A percentile compares a stretch with the other conserved stretches of the same genome.
Evolutionary conservation across 192 early-diverging fungal genomes (phyloP).

Genomic region (Kickxella alabastrina): DNA sequence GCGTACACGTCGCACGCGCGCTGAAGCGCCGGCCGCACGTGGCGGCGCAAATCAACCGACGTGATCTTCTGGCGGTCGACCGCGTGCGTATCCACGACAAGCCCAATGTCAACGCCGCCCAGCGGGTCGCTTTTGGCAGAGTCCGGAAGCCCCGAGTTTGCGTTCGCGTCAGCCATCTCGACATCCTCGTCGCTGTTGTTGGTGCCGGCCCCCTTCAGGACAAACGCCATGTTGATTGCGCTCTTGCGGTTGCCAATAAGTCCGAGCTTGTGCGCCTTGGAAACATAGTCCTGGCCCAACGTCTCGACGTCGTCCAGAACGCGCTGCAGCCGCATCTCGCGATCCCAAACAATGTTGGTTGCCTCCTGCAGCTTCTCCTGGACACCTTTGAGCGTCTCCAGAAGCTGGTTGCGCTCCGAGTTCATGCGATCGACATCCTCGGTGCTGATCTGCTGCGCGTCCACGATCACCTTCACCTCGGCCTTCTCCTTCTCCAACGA

Average conservation of each 20-base stretch:
- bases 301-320: slow-evolving; percentile 59
- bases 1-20: slow-evolving; percentile 44
- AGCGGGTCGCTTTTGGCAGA: slow-evolving; percentile 36
- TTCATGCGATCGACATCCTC: slow-evolving; percentile 81
- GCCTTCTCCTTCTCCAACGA: slow-evolving; percentile 54
- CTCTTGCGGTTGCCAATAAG: slow-evolving; percentile 31
- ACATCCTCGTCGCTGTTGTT: slow-evolving; percentile 5
- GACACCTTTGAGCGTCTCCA: slow-evolving; percentile 50
- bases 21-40: slow-evolving; percentile 44
- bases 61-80: slow-evolving; percentile 39
- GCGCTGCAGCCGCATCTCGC: slow-evolving; percentile 66
- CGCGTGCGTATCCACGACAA: slow-evolving; percentile 26
- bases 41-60: slow-evolving; percentile 44
- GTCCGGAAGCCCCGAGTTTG: slow-evolving; percentile 3
- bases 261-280: slow-evolving; percentile 47
- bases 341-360: slow-evolving; percentile 59
- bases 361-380: slow-evolving; percentile 58
- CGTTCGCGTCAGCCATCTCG: slow-evolving; percentile 10
- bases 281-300: slow-evolving; percentile 38
- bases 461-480: slow-evolving; percentile 60
- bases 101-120: slow-evolving; percentile 41
- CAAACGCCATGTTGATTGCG: slow-evolving; percentile 1
- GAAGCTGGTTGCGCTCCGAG: slow-evolving; percentile 67
- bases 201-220: neutral
- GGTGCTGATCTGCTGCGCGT: slow-evolving; percentile 71